These are phyloP conservation scores for Neurospora sp. DNA, from an alignment of 495 filamentous ascomycete species.

Conservation along the genomic window DNA sequence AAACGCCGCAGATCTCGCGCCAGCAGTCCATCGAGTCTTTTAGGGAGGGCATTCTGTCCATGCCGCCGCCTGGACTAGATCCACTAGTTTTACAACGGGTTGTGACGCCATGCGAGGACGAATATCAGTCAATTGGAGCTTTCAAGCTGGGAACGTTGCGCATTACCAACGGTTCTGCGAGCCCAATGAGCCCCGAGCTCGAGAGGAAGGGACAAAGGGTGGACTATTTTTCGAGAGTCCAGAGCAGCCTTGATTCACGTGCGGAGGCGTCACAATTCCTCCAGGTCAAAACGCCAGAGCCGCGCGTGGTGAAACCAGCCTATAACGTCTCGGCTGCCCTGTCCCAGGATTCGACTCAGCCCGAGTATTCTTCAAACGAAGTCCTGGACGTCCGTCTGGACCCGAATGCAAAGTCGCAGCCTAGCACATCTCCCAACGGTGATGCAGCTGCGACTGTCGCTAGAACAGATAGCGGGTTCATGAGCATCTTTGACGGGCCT, in stretches of 20 bases:
- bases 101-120: slow-evolving; percentile 34
- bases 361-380: slow-evolving; percentile 26
- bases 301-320: slow-evolving; percentile 6
- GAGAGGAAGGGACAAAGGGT: slow-evolving; percentile 11
- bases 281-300: slow-evolving; percentile 3
- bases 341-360: neutral
- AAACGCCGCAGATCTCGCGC: slow-evolving; percentile 25
- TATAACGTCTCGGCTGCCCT: slow-evolving; percentile 11
- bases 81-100: slow-evolving; percentile 14
- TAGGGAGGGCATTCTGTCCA: slow-evolving; percentile 18
- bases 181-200: slow-evolving; percentile 29
- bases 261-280: neutral
- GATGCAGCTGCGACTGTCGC: slow-evolving; percentile 13
- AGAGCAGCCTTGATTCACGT: neutral
- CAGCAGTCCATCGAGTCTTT: slow-evolving; percentile 27
- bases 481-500: slow-evolving; percentile 25
- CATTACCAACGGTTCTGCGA: slow-evolving; percentile 48
- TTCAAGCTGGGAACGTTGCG: slow-evolving; percentile 49
- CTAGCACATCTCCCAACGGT: neutral
- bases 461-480: slow-evolving; percentile 36
- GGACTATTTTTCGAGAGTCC: slow-evolving; percentile 11
- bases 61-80: slow-evolving; percentile 18
- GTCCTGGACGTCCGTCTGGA: slow-evolving; percentile 33
- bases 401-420: slow-evolving; percentile 27
- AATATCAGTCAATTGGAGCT: slow-evolving; percentile 46